Conservation (phyloP, 305 asterid genomes). For the Nicotiana rustica region DNA sequence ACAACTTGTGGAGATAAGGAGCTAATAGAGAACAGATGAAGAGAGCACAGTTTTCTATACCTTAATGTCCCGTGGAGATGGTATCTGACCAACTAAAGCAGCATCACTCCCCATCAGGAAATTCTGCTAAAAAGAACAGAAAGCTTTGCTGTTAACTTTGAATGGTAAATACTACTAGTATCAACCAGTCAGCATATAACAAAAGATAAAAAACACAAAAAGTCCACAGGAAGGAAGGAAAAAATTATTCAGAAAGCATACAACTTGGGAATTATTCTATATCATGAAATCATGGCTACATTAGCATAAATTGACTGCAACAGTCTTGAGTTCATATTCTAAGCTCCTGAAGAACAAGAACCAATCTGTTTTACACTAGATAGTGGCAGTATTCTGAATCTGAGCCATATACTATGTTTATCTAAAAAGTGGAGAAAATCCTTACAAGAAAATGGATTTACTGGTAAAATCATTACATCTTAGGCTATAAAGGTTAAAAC, state of each 20-base stretch:
- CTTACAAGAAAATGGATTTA: neutral
- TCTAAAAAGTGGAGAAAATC: neutral
- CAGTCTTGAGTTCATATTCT: neutral
- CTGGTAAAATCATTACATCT: neutral
- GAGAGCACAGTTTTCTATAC: slow-evolving; percentile 44
- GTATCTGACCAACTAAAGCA: slow-evolving; percentile 54
- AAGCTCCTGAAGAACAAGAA: neutral
- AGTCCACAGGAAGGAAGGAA: neutral
- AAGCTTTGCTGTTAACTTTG: neutral
- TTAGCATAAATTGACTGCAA: neutral
- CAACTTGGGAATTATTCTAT: neutral
- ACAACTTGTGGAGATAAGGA: neutral
- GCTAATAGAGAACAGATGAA: slow-evolving; percentile 19
- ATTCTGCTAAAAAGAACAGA: slow-evolving; percentile 33
- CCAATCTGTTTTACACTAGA: neutral
- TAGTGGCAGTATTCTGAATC: neutral
- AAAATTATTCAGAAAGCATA: neutral
- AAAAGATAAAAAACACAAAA: neutral
- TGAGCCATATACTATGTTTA: neutral
- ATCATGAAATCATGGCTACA: neutral
- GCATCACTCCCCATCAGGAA: slow-evolving; percentile 62
- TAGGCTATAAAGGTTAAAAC: neutral
- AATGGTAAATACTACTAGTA: slow-evolving; percentile 6
- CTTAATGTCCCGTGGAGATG: slow-evolving; percentile 60
- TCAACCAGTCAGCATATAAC: neutral